Base-by-base conservation (phyloP, 805 yeast genomes). In the Hanseniaspora singularis region DNA sequence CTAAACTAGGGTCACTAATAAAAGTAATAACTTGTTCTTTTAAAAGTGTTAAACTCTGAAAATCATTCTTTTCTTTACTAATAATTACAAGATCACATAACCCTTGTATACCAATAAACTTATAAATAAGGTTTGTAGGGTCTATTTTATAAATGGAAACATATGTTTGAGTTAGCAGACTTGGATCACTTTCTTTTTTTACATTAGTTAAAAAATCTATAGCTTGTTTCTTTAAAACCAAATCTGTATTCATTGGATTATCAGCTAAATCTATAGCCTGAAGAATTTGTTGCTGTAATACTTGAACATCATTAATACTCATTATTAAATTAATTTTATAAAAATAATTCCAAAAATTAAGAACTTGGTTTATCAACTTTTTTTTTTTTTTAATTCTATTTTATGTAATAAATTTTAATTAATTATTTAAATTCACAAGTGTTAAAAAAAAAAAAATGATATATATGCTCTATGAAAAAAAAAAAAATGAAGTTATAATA, bases 231-330 rank as follows among this genome's bases (percentile, higher is more conserved):
- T 78, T 79, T 41, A 85, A 65, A 33, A 58, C 67, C 14, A 70
- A 65, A 59, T 81, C 85, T 9, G 79, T 73, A 16, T 37, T 39
- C 22, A 78, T 68, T 26, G 83, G 80, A 60, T 77, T 76, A 46
- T 82, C 73, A 7, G 95, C 95, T 52, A 86, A 76, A 52, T 76
- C 79, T 40, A 88, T 92, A 34, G 95, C 96, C 65, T 85, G 92
- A 61, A 76, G 85, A 56, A 88, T 80, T 68, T 87, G 94, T 52
- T 47, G 50, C 12, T 40, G 38, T 9, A 41, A 33, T 32, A 39
- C 15, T 23, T 31, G 33, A 4, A 23, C 48, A 31, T 44, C 28
- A 33, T 41, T 34, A 16, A 15, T 33, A 11, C 30, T 36, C 41
- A 34, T 46, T 19, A 46, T 46, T 14, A 3, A 14, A 9, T 22